Conservation (phyloP, 768 basidiomycete genomes). For the Candolleomyces aberdarensis region DNA sequence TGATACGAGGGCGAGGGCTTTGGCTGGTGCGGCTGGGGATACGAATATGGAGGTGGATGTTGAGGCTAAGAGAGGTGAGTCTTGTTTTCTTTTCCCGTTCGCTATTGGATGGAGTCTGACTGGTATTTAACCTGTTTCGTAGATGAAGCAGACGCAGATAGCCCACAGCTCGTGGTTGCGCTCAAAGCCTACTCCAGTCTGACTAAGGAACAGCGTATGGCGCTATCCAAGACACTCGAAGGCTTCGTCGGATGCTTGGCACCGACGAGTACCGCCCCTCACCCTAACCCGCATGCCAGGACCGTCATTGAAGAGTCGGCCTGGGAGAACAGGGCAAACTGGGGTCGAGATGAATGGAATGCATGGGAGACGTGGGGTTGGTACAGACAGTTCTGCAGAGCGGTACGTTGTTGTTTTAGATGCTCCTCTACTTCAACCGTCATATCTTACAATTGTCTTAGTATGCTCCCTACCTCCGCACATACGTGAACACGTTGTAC, state of each 20-base stretch:
- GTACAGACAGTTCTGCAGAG: conserved; percentile 86
- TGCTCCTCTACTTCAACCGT: conserved; percentile 1
- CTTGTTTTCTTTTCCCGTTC: background rate
- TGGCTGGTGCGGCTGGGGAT: conserved; percentile 46
- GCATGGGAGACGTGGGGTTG: conserved; percentile 89
- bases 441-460: conserved; percentile 22
- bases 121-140: background rate
- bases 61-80: conserved; percentile 49
- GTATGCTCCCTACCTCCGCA: conserved; percentile 80
- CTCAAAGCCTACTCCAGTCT: conserved; percentile 74
- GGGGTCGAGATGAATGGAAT: conserved; percentile 76
- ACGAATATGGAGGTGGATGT: conserved; percentile 73
- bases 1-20: conserved; percentile 72
- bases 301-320: conserved; percentile 60
- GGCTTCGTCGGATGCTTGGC: conserved; percentile 70
- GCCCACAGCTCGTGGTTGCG: conserved; percentile 64
- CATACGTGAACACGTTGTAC: conserved; percentile 66
- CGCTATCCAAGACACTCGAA: conserved; percentile 67
- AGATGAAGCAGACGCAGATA: conserved; percentile 52
- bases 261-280: conserved; percentile 34
- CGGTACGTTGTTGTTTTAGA: conserved; percentile 40
- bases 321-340: conserved; percentile 68
- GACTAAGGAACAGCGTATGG: conserved; percentile 73
- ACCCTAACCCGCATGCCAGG: conserved; percentile 50
- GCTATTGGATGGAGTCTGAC: background rate